Evolutionary conservation across 2,329 filamentous ascomycete genomes (phyloP), one percentile per base, ranked within the genome.

Genomic region (Exophiala spinifera): DNA sequence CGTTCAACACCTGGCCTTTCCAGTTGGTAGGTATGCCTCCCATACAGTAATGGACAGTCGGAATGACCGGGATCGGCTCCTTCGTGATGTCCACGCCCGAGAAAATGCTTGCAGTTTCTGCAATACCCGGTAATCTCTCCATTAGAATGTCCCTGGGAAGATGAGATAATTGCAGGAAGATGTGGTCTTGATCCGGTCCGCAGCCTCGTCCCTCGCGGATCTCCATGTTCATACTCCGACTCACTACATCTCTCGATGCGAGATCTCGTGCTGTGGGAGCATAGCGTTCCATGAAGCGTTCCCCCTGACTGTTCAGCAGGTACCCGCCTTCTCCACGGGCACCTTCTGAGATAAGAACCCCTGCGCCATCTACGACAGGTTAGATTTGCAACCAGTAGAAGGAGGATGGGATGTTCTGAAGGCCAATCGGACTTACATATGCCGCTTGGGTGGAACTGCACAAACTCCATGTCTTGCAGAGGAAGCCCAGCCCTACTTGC

Each of bases 21-120:
- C 96, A 97, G 69, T 89, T 90, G 64, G 94, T 97, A 49, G 92
- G 92, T 65, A 99, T 96, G 82, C 94, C 92, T 75, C 92, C 92
- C 94, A 97, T 99, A 83, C 96, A 96, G 83, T 99, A 99, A 81
- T 99, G 91, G 64, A 96, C 92, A 39, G 92, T 97, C 55, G 92
- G 92, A 60, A 97, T 81, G 63, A 97, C 92, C 58, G 92, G 92
- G 65, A 97, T 97, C 63, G 92, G 92, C 77, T 96, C 89, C 81
- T 96, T 96, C 69, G 86, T 87, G 65, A 99, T 92, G 72, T 99
- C 94, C 66, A 99, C 91, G 76, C 94, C 92, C 56, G 92, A 83
- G 76, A 99, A 99, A 68, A 97, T 97, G 65, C 89, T 90, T 49
- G 92, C 94, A 31, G 94, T 99, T 81, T 99, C 94, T 36, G 92